Evolutionary conservation across 2,329 filamentous ascomycete species (phyloP).

Genomic region (Delphinella strobiligena): DNA sequence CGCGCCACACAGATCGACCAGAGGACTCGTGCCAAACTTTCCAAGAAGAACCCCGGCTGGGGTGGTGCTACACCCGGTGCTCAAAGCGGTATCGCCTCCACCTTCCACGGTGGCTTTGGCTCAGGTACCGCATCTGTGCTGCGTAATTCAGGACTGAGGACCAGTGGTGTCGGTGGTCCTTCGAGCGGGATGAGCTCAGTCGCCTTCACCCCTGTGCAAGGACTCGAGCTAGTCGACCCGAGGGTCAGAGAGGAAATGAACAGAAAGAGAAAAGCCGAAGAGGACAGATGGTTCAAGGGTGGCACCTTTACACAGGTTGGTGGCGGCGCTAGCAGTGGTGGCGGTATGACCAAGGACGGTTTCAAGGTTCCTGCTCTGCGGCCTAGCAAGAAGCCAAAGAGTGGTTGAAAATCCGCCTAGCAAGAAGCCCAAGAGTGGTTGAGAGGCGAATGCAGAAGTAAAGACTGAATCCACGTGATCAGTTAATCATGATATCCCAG

Average conservation of each 20-base stretch:
- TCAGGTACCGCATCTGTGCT: slow-evolving; percentile 55
- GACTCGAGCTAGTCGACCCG: slow-evolving; percentile 87
- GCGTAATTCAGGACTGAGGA: slow-evolving; percentile 65
- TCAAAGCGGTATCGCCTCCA: slow-evolving; percentile 60
- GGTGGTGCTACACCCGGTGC: slow-evolving; percentile 44
- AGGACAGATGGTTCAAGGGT: slow-evolving; percentile 92
- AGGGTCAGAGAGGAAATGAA: slow-evolving; percentile 79
- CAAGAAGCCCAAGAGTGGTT: slow-evolving; percentile 44
- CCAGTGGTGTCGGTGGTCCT: slow-evolving; percentile 58
- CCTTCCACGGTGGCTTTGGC: slow-evolving; percentile 66
- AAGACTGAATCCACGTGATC: no score
- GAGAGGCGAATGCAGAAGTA: background rate
- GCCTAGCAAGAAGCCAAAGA: slow-evolving; percentile 49
- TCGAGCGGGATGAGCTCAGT: slow-evolving; percentile 56
- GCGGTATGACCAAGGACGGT: slow-evolving; percentile 36
- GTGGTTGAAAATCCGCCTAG: slow-evolving; percentile 26
- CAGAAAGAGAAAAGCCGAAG: slow-evolving; percentile 84
- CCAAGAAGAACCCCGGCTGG: slow-evolving; percentile 94
- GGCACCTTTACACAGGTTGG: slow-evolving; percentile 91
- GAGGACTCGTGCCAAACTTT: slow-evolving; percentile 82
- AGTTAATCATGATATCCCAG: no score
- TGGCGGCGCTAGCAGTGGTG: slow-evolving; percentile 36
- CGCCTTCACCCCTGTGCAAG: slow-evolving; percentile 89
- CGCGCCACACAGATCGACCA: slow-evolving; percentile 83
- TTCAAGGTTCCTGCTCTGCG: slow-evolving; percentile 79